A percentile compares a stretch with the other conserved stretches of the same genome.
Conservation (phyloP, 768 basidiomycete genomes). For the Dioszegia hungarica region DNA sequence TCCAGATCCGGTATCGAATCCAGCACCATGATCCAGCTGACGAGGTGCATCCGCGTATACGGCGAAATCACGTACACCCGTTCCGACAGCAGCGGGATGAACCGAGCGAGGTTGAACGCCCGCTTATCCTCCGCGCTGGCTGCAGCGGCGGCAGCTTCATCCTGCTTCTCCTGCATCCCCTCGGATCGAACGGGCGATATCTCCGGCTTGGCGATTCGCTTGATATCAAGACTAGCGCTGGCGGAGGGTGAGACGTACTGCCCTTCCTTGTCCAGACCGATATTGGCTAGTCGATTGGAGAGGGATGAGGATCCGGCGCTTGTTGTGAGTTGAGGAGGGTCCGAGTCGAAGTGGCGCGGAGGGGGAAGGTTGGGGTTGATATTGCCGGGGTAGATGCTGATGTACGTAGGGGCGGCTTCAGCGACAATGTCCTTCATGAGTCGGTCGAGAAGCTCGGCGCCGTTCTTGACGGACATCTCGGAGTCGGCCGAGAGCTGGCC, state of each 20-base stretch:
- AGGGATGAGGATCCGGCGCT: not conserved
- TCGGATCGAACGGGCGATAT: slow-evolving; percentile 41
- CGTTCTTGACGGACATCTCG: slow-evolving; percentile 94
- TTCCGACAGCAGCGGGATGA: slow-evolving; percentile 88
- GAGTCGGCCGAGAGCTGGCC: slow-evolving; percentile 87
- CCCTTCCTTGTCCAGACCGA: not conserved
- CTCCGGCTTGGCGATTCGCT: slow-evolving; percentile 37
- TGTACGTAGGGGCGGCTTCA: slow-evolving; percentile 90
- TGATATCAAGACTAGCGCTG: slow-evolving; percentile 52
- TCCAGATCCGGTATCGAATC: slow-evolving; percentile 96
- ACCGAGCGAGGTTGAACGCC: slow-evolving; percentile 89
- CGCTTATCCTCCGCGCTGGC: slow-evolving; percentile 53
- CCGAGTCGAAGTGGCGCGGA: not conserved
- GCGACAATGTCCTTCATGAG: slow-evolving; percentile 97
- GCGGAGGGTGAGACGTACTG: not conserved
- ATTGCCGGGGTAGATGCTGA: slow-evolving; percentile 64
- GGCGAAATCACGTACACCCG: slow-evolving; percentile 93
- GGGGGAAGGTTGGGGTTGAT: slow-evolving; percentile 21
- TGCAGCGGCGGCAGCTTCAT: slow-evolving; percentile 46
- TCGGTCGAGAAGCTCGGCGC: slow-evolving; percentile 91
- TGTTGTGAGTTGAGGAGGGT: not conserved
- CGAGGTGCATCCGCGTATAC: slow-evolving; percentile 91
- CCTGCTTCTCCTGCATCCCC: slow-evolving; percentile 10
- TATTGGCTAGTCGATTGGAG: not conserved
- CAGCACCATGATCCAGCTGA: slow-evolving; percentile 91